phyloP scores from a whole-genome alignment of 805 yeast genomes.

The Candida dajiaensis region DNA sequence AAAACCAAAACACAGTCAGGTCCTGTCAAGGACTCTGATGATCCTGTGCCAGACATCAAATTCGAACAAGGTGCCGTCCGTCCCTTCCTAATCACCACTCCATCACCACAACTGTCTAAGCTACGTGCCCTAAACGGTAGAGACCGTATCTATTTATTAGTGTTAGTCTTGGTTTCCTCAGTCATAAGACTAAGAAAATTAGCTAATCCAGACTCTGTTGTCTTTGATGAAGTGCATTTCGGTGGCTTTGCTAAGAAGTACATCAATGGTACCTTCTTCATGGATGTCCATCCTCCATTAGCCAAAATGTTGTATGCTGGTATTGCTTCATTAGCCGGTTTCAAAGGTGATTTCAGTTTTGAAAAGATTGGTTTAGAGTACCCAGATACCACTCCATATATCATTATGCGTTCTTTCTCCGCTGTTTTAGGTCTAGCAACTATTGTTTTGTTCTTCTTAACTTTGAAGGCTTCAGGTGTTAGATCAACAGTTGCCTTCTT shows the following conservation, averaged over 20 bases:
- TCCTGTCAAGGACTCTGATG: conserved; percentile 8
- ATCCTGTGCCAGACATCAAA: conserved; percentile 40
- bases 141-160: conserved; percentile 37
- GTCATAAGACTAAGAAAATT: conserved; percentile 57
- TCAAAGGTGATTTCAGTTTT: conserved; percentile 64
- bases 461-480: conserved; percentile 68
- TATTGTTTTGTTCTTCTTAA: conserved; percentile 56
- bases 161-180: conserved; percentile 46
- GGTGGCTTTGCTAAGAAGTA: conserved; percentile 95
- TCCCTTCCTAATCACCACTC: conserved; percentile 47
- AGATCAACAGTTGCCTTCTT: conserved; percentile 55
- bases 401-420: conserved; percentile 63
- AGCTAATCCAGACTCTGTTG: conserved; percentile 71
- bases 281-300: conserved; percentile 79
- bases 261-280: conserved; percentile 54
- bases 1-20: background rate
- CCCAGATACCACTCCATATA: conserved; percentile 57
- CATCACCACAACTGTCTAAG: conserved; percentile 34
- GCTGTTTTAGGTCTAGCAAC: conserved; percentile 67
- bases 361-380: conserved; percentile 57
- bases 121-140: conserved; percentile 34
- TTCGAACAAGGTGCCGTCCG: conserved; percentile 47
- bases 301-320: conserved; percentile 74
- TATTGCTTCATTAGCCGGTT: conserved; percentile 61
- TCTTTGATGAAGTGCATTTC: conserved; percentile 90